Percentiles rank a stretch among this genome's conserved stretches.
phyloP scores from a whole-genome alignment of 2,329 filamentous ascomycete species.

The Bipolaris sorokiniana region DNA sequence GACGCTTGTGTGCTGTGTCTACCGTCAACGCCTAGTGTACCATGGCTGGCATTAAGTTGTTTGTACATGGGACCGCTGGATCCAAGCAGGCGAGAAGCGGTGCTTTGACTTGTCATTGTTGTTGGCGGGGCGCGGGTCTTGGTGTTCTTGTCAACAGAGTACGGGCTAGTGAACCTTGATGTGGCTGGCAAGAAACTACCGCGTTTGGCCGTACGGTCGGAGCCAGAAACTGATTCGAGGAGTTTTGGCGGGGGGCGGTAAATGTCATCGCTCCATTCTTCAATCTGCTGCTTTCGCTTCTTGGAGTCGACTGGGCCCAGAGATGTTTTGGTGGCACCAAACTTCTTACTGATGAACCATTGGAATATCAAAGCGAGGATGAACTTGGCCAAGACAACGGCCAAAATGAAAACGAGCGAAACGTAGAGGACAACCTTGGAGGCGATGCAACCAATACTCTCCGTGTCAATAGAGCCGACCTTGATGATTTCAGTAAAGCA shows the following conservation, averaged over 20 bases:
- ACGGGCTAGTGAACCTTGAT: constrained; percentile 91
- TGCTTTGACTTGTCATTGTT: constrained; percentile 92
- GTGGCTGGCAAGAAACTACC: constrained; percentile 90
- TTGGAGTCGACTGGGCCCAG: constrained; percentile 76
- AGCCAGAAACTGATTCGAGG: constrained; percentile 69
- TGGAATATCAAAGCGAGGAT: constrained; percentile 89
- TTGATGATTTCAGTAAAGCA: constrained; percentile 95
- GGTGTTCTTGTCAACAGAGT: constrained; percentile 70
- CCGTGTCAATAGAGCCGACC: constrained; percentile 93
- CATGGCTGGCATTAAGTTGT: constrained; percentile 62
- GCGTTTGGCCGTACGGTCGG: constrained; percentile 78
- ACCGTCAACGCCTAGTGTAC: constrained; percentile 58
- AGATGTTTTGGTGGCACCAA: constrained; percentile 83
- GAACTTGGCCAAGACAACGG: constrained; percentile 86
- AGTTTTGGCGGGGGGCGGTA: constrained; percentile 88
- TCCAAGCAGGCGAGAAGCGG: constrained; percentile 73
- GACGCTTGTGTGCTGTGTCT: constrained; percentile 29
- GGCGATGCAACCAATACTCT: constrained; percentile 95
- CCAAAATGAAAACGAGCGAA: constrained; percentile 87
- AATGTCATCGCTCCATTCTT: constrained; percentile 97
- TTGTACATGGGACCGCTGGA: constrained; percentile 72
- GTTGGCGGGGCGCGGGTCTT: constrained; percentile 69
- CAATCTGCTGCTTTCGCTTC: constrained; percentile 89
- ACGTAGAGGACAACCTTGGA: constrained; percentile 97
- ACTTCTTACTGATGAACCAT: constrained; percentile 91